Evolutionary conservation across 2,329 filamentous ascomycete species (phyloP), one percentile per base, ranked within the genome.

Genomic region (Fusarium pseudoanthophilum): DNA sequence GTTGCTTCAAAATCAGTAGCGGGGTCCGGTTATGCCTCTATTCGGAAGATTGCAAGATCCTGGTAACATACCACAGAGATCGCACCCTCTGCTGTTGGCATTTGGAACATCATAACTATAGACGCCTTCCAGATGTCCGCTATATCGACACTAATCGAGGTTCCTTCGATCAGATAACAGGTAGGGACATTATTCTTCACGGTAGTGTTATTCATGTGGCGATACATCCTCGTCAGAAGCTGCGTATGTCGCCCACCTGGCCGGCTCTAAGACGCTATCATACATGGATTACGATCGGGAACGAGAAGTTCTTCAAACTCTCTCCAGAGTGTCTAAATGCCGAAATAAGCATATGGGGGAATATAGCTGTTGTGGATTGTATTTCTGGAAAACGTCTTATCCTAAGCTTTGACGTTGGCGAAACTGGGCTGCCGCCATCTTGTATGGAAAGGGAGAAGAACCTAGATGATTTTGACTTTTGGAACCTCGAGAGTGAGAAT

Each of bases 61-160:
- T 51, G 0, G 8, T 51, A 0, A 24, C 48, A 24, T 20, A 0
- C 16, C 48, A 20, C 4, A 4, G 0, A 0, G 16, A 51, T 51
- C 2, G 0, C 11, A 24, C 48, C n/a, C 2, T 0, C 0, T 3
- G 16, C 0, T 24, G 16, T 4, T 51, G 48, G 48, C 16, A 24
- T 24, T 20, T 51, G 21, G 16, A 15, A 3, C 16, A 20, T 20
- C 5, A 20, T 24, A 34, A 20, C n/a, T 51, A 24, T 3, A 34
- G 1, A 15, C 8, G 16, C 2, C 3, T 51, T 51, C 1, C 5
- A 24, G 0, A 20, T 20, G 0, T 1, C 11, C 0, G 21, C 30
- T 51, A 20, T 20, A 4, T 15, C 13, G 0, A 14, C 1, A 34
- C 21, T 4, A 0, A 2, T 13, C 10, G 0, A 18, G 28, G 3